phyloP scores from a whole-genome alignment of 2,329 filamentous ascomycete genomes.

The Dactylellina haptotyla region DNA sequence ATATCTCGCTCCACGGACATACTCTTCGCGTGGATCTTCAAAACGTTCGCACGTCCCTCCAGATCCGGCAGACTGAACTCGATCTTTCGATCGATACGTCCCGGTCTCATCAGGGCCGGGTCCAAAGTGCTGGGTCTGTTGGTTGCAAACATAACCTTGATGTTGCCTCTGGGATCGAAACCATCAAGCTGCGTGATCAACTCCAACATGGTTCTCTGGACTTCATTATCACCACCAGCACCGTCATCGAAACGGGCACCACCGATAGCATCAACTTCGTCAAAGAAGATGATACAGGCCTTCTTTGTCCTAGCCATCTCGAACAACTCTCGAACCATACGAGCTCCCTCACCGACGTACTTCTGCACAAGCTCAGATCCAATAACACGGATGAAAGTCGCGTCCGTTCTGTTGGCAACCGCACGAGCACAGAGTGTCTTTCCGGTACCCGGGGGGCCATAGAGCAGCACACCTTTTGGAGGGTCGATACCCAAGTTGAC shows the following conservation, averaged over 20 bases:
- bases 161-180: constrained; percentile 95
- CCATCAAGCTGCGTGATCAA: constrained; percentile 96
- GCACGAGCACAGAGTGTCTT: constrained; percentile 98
- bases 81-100: constrained; percentile 98
- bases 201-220: constrained; percentile 97
- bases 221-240: constrained; percentile 95
- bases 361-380: constrained; percentile 98
- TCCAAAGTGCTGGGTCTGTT: constrained; percentile 95
- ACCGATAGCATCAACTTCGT: constrained; percentile 96
- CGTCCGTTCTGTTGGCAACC: constrained; percentile 96
- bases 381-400: constrained; percentile 98
- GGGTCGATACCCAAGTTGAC: constrained; percentile 99
- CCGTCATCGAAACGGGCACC: constrained; percentile 96
- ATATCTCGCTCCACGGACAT: constrained; percentile 99
- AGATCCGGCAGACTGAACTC: constrained; percentile 98
- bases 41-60: constrained; percentile 95
- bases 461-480: constrained; percentile 94
- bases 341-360: constrained; percentile 96
- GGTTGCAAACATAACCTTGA: constrained; percentile 99
- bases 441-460: constrained; percentile 96
- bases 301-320: constrained; percentile 99
- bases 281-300: constrained; percentile 99
- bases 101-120: constrained; percentile 95
- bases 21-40: constrained; percentile 98
- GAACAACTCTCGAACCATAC: constrained; percentile 98